phyloP scores from a whole-genome alignment of 495 filamentous ascomycete species.

The Aspergillus nidulans region DNA sequence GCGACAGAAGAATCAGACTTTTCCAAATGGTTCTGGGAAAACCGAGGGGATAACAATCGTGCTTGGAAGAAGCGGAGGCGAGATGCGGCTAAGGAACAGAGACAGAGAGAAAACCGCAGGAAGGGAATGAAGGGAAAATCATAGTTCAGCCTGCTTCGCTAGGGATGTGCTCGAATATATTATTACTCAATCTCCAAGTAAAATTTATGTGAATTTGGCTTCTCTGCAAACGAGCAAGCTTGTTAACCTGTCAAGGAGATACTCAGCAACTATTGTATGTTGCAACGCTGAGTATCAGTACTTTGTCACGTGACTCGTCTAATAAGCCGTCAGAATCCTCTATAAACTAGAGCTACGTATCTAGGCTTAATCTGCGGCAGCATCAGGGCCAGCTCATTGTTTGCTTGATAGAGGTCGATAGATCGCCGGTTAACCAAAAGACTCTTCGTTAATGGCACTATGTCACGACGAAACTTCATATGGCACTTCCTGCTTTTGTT shows the following conservation, averaged over 20 bases:
- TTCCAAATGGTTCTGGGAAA: conserved; percentile 87
- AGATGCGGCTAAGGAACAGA: conserved; percentile 76
- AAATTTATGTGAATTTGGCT: background rate
- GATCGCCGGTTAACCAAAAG: background rate
- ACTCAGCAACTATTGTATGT: too few species aligned
- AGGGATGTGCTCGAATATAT: too few species aligned
- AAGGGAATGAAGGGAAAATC: conserved; percentile 48
- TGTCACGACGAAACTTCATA: conserved; percentile 10
- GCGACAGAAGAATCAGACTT: conserved; percentile 63
- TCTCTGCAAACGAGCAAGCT: background rate
- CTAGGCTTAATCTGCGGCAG: too few species aligned
- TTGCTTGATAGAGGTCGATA: background rate
- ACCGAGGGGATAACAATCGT: conserved; percentile 81
- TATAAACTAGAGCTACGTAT: too few species aligned
- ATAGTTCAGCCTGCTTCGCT: conserved; percentile 10
- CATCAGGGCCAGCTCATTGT: background rate
- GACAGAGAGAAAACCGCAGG: conserved; percentile 77
- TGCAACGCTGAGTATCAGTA: too few species aligned
- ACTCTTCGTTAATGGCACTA: background rate
- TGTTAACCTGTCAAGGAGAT: too few species aligned
- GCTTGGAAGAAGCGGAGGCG: conserved; percentile 86
- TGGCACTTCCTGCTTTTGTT: conserved; percentile 19
- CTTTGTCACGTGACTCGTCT: too few species aligned
- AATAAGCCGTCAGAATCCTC: too few species aligned
- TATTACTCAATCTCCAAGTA: too few species aligned